Evolutionary conservation across 1,284 basidiomycete species (phyloP).

Genomic region (Cryptococcus wingfieldii): DNA sequence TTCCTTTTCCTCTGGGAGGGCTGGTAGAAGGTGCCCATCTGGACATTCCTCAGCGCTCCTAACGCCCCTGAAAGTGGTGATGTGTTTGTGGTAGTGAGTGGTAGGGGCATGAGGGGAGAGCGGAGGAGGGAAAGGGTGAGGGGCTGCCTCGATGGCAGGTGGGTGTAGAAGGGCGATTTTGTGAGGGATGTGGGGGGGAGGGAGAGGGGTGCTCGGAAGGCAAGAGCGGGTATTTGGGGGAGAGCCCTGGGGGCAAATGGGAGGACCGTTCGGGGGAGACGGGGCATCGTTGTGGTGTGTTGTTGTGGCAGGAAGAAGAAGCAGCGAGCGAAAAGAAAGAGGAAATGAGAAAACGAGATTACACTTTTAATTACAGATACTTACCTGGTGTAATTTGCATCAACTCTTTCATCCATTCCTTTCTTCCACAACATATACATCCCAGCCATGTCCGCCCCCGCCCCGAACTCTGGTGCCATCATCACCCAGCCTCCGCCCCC

Average conservation of each 20-base stretch:
- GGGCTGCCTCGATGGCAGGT: neutral
- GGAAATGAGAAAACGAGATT: constrained; percentile 16
- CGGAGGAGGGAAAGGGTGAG: no score
- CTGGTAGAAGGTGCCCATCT: constrained; percentile 72
- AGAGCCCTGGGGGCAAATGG: neutral
- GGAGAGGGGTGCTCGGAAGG: neutral
- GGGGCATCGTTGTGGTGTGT: constrained; percentile 10
- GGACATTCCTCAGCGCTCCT: constrained; percentile 5
- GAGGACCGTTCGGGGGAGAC: constrained; percentile 4
- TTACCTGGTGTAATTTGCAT: neutral
- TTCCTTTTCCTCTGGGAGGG: constrained; percentile 83
- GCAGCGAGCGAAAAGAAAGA: neutral
- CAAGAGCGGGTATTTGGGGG: constrained; percentile 1
- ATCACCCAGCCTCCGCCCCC: constrained; percentile 46
- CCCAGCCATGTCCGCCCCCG: constrained; percentile 11
- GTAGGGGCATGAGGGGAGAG: neutral
- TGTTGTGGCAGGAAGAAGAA: neutral
- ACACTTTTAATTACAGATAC: constrained; percentile 5
- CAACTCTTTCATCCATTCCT: neutral
- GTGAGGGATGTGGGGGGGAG: no score
- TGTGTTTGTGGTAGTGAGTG: neutral
- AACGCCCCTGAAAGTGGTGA: constrained; percentile 7
- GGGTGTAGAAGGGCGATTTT: neutral
- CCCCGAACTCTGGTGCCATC: constrained; percentile 23
- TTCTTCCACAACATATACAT: constrained; percentile 1